Base-by-base conservation (phyloP, 2,329 filamentous ascomycete genomes). In the Botryotinia narcissicola region DNA sequence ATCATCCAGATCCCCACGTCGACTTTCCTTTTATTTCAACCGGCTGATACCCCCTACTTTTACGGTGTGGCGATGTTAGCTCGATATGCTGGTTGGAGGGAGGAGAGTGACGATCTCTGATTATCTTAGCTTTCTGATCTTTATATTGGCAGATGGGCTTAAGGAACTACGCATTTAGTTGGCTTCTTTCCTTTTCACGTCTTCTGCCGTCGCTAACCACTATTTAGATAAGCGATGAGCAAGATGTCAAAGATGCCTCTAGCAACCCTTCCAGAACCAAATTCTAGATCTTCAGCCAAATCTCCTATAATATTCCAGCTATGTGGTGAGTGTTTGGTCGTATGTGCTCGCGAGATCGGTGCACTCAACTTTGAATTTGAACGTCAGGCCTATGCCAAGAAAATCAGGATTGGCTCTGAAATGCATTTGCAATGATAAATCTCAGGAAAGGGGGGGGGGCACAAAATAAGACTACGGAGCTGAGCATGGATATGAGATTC, bases 31-130 rank as follows among this genome's bases (percentile, higher is more conserved):
- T 54, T 35, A 67, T n/a, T 54, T 67, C 9, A 67, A 40, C 14
- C 16, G 25, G 16, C 20, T 67, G 35, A 54, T 67, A 40, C 64
- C 64, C 14, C 64, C 64, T 40, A 67, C 64, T 20, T 67, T 67
- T 10, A 25, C 25, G 3, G 46, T 67, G 12, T 46, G 64, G 29
- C 32, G 64, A 54, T 10, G 20, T 5, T 54, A 67, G 46, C 14
- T 40, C 25, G 8, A n/a, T 40, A 40, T 40, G 4, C 25, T 12
- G 35, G 5, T 29, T 54, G 8, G 9, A 16, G 32, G 20, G 14
- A 25, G n/a, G 51, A 14, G 18, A 57, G 12, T 8, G 22, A 51
- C 1, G 16, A 42, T 29, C 18, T 46, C 18, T 8, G 6, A n/a
- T 18, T 12, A 32, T 3, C 1, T 4, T 60, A 10, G 29, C 1